Percentiles rank a stretch among this genome's conserved stretches.
These are phyloP conservation scores for Trichoderma harzianum DNA, from an alignment of 2,329 filamentous ascomycete species.

Conservation along the genomic window DNA sequence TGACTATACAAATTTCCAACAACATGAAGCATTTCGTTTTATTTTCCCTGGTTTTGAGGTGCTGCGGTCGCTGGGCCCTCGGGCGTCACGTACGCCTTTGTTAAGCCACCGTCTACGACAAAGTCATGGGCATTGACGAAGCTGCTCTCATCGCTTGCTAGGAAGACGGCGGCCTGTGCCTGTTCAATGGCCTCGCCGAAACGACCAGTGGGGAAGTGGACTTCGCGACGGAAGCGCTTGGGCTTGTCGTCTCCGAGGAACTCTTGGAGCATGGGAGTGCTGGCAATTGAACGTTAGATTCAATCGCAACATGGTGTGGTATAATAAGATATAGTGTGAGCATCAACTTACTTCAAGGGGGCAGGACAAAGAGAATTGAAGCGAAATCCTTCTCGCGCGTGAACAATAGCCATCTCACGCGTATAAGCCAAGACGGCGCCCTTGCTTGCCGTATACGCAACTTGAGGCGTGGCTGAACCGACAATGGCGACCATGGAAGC, in stretches of 20 bases:
- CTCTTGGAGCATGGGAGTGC: conserved; percentile 87
- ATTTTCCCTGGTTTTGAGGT: conserved; percentile 33
- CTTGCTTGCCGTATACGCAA: conserved; percentile 92
- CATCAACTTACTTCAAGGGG: conserved; percentile 49
- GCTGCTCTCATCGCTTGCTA: conserved; percentile 83
- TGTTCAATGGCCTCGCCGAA: conserved; percentile 95
- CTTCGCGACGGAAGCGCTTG: conserved; percentile 78
- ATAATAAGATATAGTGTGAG: too few relatives aligned
- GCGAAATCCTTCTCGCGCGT: conserved; percentile 81
- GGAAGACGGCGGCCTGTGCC: conserved; percentile 81
- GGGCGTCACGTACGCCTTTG: conserved; percentile 77
- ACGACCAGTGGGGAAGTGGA: conserved; percentile 83
- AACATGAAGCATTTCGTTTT: too few relatives aligned
- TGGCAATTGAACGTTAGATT: conserved; percentile 33
- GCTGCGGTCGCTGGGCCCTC: conserved; percentile 54
- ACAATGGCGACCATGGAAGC: conserved; percentile 85
- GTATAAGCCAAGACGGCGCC: conserved; percentile 88
- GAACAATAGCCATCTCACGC: conserved; percentile 84
- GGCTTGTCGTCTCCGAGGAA: conserved; percentile 84
- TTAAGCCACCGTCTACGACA: conserved; percentile 94
- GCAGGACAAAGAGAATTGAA: conserved; percentile 92
- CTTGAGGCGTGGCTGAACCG: conserved; percentile 80
- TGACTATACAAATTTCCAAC: too few relatives aligned
- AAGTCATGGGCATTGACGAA: conserved; percentile 92
- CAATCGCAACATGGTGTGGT: too few relatives aligned